Evolutionary conservation across 129 eudicot species (phyloP), one percentile per base, ranked within the genome.

Genomic region (Tagetes patula): DNA sequence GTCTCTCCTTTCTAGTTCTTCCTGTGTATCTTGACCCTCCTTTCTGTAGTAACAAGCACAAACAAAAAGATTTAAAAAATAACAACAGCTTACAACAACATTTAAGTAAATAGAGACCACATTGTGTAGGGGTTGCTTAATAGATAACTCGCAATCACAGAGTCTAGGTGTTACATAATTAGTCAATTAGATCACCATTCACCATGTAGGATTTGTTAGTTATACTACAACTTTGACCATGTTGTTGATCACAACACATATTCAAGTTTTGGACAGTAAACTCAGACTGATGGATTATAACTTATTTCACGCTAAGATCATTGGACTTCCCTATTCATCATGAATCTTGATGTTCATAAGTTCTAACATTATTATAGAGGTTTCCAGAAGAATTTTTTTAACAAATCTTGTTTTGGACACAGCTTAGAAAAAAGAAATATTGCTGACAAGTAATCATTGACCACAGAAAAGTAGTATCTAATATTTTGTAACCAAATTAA

Each of bases 11-110:
- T 91, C 91, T 13, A 95, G 53, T 80, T 95, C 99, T 50, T 91
- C 96, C 42, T 95, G 91, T 52, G 99, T 95, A 82, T 95, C 97
- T 76, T 95, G 99, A 60, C 99, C 99, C n/a, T 94, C 96, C 86
- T 81, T 87, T 78, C 98, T 92, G 91, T 65, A 64, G 50, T 12
- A 77, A 70, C 10, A 33, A 41, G 43, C 48, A 77, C 8, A 58
- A 74, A 38, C 20, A 45, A 11, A 79, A 4, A 49, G 2, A 12
- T 9, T 38, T 37, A 33, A 34, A 60, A 60, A 7, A 34, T 45
- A 1, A 1, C 34, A 45, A 43, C 27, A 42, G 1, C 59, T 34
- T 34, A n/a, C 45, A 42, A 59, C 47, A 0, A 5, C 27, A 34
- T 64, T 40, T 14, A 38, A 39, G 12, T 40, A 40, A 40, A 40